Conservation (phyloP, 1,139 yeast genomes). For the Yamadazyma mexicana region DNA sequence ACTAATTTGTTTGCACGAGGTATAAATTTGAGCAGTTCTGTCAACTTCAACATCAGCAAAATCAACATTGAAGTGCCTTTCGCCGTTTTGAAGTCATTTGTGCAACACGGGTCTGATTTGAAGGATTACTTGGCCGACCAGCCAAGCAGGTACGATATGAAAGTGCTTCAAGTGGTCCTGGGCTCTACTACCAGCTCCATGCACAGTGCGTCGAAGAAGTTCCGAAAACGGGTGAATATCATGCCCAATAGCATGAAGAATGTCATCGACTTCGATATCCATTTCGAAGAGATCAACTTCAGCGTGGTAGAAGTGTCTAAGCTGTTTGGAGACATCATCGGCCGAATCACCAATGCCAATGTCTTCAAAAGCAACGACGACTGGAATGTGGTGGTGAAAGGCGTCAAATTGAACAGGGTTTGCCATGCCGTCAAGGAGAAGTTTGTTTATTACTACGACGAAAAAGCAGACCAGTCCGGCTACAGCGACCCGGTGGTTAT, state of each 20-base stretch:
- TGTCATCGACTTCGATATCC: constrained; percentile 20
- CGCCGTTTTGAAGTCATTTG: constrained; percentile 11
- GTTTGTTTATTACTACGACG: constrained; percentile 10
- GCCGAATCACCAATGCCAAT: constrained; percentile 23
- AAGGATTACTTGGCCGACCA: not conserved
- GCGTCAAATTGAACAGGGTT: constrained; percentile 22
- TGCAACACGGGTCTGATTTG: constrained; percentile 7
- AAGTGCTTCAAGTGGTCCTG: not conserved
- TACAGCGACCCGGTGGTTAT: constrained; percentile 11
- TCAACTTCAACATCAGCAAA: constrained; percentile 20
- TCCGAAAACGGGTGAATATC: constrained; percentile 10
- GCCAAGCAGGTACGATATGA: constrained; percentile 5
- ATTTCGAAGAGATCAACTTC: constrained; percentile 23
- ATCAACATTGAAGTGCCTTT: constrained; percentile 17
- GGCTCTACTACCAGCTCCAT: constrained; percentile 8
- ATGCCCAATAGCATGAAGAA: constrained; percentile 5
- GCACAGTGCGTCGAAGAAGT: constrained; percentile 8
- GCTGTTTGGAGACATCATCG: constrained; percentile 47
- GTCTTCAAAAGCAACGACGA: constrained; percentile 34
- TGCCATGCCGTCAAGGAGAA: constrained; percentile 8
- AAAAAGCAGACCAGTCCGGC: constrained; percentile 1
- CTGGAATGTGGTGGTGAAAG: constrained; percentile 29
- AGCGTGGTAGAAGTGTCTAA: constrained; percentile 17
- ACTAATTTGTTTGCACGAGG: constrained; percentile 21
- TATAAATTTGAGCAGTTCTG: constrained; percentile 19